phyloP scores from a whole-genome alignment of 2,329 filamentous ascomycete species.

The Aspergillus ochraceoroseus region DNA sequence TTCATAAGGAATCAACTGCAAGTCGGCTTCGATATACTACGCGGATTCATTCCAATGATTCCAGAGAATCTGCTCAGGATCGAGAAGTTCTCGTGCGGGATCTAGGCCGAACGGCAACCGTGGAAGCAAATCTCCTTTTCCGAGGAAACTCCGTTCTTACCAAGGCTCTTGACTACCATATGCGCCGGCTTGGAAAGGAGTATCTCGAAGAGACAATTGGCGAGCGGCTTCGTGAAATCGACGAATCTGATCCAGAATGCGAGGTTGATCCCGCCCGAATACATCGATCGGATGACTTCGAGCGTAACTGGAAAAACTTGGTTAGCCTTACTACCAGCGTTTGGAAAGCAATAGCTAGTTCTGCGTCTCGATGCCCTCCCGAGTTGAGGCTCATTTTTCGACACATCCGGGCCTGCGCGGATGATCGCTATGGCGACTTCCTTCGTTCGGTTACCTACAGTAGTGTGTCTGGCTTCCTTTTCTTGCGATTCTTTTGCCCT shows the following conservation, averaged over 20 bases:
- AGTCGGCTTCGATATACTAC: constrained; percentile 58
- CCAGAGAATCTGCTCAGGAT: constrained; percentile 53
- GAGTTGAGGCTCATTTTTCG: constrained; percentile 82
- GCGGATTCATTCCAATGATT: constrained; percentile 60
- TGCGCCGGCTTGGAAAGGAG: constrained; percentile 88
- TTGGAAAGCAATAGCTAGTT: constrained; percentile 76
- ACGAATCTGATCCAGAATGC: constrained; percentile 83
- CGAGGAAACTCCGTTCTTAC: constrained; percentile 91
- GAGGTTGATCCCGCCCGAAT: constrained; percentile 90
- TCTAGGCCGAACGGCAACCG: constrained; percentile 59
- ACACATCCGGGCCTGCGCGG: constrained; percentile 85
- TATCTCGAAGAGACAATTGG: constrained; percentile 82
- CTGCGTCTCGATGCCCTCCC: constrained; percentile 68
- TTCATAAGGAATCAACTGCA: constrained; percentile 72
- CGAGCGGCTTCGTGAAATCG: constrained; percentile 84
- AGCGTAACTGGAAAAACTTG: constrained; percentile 76
- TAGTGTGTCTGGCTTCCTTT: constrained; percentile 90
- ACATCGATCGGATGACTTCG: constrained; percentile 61
- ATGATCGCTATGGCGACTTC: constrained; percentile 91
- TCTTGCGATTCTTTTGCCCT: constrained; percentile 90
- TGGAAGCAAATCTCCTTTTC: constrained; percentile 91
- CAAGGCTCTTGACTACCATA: constrained; percentile 88
- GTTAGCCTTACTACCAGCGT: constrained; percentile 72
- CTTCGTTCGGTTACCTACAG: constrained; percentile 85
- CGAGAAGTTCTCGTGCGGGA: constrained; percentile 59